These are phyloP conservation scores for Lophiostoma macrostomum DNA, from an alignment of 495 filamentous ascomycete genomes.

Conservation along the genomic window DNA sequence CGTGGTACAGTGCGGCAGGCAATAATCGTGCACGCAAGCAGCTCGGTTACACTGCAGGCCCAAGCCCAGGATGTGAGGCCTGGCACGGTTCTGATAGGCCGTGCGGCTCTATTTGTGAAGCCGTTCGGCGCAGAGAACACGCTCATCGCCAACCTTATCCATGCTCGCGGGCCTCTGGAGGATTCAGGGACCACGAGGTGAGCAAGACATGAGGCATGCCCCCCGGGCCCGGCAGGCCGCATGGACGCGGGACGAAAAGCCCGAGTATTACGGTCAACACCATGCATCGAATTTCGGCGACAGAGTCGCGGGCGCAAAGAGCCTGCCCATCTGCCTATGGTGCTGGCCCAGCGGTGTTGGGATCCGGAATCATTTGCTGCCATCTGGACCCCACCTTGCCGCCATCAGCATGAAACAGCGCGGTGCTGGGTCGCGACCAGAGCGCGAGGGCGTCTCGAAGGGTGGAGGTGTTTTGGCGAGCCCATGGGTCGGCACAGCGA, in stretches of 20 bases:
- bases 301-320: neutral
- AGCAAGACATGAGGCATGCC: conserved; percentile 19
- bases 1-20: conserved; percentile 24
- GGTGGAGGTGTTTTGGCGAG: neutral
- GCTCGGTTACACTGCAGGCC: conserved; percentile 29
- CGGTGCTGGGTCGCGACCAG: no score
- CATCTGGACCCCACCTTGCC: conserved; percentile 20
- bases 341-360: conserved; percentile 3
- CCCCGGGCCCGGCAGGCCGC: conserved; percentile 18
- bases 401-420: conserved; percentile 27
- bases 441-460: neutral
- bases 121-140: conserved; percentile 2
- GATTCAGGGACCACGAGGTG: conserved; percentile 27
- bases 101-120: neutral
- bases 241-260: conserved; percentile 29
- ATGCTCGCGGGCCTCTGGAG: conserved; percentile 7
- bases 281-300: conserved; percentile 16
- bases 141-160: conserved; percentile 19
- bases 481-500: no score
- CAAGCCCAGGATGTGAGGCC: conserved; percentile 2
- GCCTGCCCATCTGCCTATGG: conserved; percentile 8
- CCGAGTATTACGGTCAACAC: conserved; percentile 33
- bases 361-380: neutral
- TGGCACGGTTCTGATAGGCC: conserved; percentile 20
- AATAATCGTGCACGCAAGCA: conserved; percentile 24